These are phyloP conservation scores for Eucalyptus leucophloia DNA, from an alignment of 345 rosid genomes.

Conservation along the genomic window DNA sequence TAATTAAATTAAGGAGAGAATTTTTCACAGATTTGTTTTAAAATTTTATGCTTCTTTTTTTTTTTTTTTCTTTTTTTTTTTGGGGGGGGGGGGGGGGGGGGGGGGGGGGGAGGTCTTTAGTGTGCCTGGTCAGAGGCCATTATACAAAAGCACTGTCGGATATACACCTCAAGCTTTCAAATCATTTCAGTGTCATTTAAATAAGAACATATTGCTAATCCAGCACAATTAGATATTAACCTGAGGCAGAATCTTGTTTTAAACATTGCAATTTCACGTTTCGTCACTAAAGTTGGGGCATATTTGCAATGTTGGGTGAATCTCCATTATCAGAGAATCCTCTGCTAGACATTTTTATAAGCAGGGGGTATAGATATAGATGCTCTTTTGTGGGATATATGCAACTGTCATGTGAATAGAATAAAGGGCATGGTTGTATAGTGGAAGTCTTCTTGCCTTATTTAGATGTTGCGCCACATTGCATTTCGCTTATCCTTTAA, in stretches of 20 bases:
- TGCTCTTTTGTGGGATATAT: not conserved
- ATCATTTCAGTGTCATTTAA: not conserved
- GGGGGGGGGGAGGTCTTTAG: not conserved
- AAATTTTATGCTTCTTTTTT: not conserved
- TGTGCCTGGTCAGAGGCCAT: not conserved
- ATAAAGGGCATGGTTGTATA: not conserved
- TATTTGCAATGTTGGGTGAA: not conserved
- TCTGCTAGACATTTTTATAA: not conserved
- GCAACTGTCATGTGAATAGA: not conserved
- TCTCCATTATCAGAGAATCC: not conserved
- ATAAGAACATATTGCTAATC: not conserved
- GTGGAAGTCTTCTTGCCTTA: not conserved
- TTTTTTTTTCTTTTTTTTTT: not conserved
- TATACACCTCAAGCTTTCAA: not conserved
- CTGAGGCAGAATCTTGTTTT: not conserved
- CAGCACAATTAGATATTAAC: not conserved
- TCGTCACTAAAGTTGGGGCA: not conserved
- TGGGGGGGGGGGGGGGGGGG: too few relatives aligned
- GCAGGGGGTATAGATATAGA: not conserved
- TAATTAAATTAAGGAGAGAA: not conserved
- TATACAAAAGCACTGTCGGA: not conserved
- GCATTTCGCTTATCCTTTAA: not conserved
- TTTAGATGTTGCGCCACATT: not conserved
- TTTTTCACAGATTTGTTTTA: not conserved
- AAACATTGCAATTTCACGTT: not conserved